Conservation (phyloP, 352 stramenopile species). For the Thraustotheca clavata region DNA sequence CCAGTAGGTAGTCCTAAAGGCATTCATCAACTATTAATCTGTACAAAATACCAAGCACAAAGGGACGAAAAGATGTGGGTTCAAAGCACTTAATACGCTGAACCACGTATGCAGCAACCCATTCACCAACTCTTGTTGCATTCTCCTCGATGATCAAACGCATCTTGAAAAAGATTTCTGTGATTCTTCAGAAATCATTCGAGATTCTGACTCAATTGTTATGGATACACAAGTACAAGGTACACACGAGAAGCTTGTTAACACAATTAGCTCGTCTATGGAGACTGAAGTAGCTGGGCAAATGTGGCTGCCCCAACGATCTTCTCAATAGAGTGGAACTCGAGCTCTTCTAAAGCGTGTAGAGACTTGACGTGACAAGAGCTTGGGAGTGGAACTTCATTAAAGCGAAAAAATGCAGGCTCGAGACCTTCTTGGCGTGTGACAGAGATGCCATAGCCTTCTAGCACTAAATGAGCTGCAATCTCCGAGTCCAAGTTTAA, state of each 20-base stretch:
- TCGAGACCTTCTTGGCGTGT: not conserved
- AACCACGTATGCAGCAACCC: slow-evolving; percentile 74
- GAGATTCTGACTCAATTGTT: not conserved
- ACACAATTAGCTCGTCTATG: too few relatives aligned
- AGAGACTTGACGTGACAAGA: too few relatives aligned
- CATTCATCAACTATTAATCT: not conserved
- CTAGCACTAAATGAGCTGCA: not conserved
- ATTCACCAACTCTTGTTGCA: slow-evolving; percentile 47
- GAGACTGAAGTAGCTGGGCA: not conserved
- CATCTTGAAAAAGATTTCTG: slow-evolving; percentile 31
- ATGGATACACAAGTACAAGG: not conserved
- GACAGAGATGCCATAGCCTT: not conserved
- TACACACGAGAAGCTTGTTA: too few relatives aligned
- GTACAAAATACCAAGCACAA: slow-evolving; percentile 53
- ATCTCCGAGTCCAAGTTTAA: not conserved
- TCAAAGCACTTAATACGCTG: slow-evolving; percentile 72
- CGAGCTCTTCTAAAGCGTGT: too few relatives aligned
- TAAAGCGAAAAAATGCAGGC: slow-evolving; percentile 13
- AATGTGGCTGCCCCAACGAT: not conserved
- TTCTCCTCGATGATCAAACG: slow-evolving; percentile 81
- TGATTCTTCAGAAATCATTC: not conserved
- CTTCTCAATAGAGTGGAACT: not conserved
- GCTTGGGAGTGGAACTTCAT: slow-evolving; percentile 4
- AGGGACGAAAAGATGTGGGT: slow-evolving; percentile 58
- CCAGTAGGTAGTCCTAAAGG: slow-evolving; percentile 53